A percentile compares a stretch with the other conserved stretches of the same genome.
These are phyloP conservation scores for Penstemon barbatus DNA, from an alignment of 257 asterid genomes.

Conservation along the genomic window DNA sequence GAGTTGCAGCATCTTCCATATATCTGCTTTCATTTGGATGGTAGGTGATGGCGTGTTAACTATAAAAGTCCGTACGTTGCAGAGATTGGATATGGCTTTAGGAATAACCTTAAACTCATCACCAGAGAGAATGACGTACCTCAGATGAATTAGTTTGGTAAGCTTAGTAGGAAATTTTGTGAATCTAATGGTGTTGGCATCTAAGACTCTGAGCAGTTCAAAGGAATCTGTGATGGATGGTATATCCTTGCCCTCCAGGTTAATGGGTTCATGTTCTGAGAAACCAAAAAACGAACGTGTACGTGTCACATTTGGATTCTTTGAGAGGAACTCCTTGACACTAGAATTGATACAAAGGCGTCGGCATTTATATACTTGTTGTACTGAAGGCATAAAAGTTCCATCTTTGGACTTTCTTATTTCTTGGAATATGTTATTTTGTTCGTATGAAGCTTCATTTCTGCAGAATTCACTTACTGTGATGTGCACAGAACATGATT, in stretches of 20 bases:
- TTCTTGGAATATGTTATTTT: slow-evolving; percentile 7
- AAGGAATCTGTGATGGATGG: slow-evolving; percentile 19
- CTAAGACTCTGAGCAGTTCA: slow-evolving; percentile 30
- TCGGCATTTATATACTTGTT: neutral
- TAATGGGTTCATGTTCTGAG: neutral
- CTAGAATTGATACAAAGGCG: slow-evolving; percentile 28
- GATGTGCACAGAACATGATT: slow-evolving; percentile 23
- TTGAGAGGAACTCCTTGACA: neutral
- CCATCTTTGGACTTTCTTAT: neutral
- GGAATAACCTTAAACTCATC: neutral
- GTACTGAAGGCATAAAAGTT: neutral
- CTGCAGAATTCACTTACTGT: slow-evolving; percentile 20
- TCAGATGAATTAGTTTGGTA: neutral
- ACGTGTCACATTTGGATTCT: neutral
- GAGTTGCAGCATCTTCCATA: neutral
- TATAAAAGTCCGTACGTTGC: neutral
- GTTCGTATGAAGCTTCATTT: slow-evolving; percentile 1
- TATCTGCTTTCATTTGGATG: neutral
- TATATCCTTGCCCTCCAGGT: neutral
- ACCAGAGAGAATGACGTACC: neutral
- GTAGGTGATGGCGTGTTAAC: neutral
- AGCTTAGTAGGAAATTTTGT: slow-evolving; percentile 4
- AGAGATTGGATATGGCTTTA: neutral
- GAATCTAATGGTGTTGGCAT: slow-evolving; percentile 18
- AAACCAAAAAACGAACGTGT: slow-evolving; percentile 28